Evolutionary conservation across 768 basidiomycete species (phyloP), one percentile per base, ranked within the genome.

Genomic region (Daedaleopsis sinensis): DNA sequence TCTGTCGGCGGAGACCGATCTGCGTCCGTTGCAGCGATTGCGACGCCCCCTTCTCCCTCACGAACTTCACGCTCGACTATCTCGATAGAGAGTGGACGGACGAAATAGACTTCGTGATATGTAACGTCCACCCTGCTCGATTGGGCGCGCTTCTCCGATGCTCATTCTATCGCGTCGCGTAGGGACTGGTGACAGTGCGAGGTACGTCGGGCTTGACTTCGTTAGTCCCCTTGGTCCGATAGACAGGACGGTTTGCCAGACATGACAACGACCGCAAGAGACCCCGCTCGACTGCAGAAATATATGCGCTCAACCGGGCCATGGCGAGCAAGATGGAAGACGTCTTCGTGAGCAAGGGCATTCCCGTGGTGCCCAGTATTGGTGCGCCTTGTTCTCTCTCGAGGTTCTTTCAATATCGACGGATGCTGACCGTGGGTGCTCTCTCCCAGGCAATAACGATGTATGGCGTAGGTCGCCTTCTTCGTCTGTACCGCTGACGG

Each of bases 101-200:
- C 61, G 86, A 95, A 67, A 83, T 97, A 42, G 94, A 97, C 70
- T 97, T 96, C 71, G 93, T 97, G 36, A 80, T 97, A 38, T 95
- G 91, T 90, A 69, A 67, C 82, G 52, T 39, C 32, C 60, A 37
- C 13, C 55, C 19, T 21, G 27, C 52, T 55, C 50, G 27, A 58
- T 36, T 55, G 27, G 32, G 10, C n/a, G 39, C 36, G 55, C 55
- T 53, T 61, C 61, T 32, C 27, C 4, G 27, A 59, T 59, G 58
- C 62, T 64, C 50, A 64, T 38, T 23, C 55, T 23, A n/a, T 6
- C 24, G 23, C 44, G 58, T 47, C 47, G 52, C 46, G 36, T 61
- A 90, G 89, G 89, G 89, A 91, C 89, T 12, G 90, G 89, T 52
- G 89, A 91, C 74, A 90, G 82, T 74, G 88, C 88, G 54, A 82